A percentile compares a stretch with the other conserved stretches of the same genome.
phyloP scores from a whole-genome alignment of 306 rosid species.

The Leucaena leucocephala region DNA sequence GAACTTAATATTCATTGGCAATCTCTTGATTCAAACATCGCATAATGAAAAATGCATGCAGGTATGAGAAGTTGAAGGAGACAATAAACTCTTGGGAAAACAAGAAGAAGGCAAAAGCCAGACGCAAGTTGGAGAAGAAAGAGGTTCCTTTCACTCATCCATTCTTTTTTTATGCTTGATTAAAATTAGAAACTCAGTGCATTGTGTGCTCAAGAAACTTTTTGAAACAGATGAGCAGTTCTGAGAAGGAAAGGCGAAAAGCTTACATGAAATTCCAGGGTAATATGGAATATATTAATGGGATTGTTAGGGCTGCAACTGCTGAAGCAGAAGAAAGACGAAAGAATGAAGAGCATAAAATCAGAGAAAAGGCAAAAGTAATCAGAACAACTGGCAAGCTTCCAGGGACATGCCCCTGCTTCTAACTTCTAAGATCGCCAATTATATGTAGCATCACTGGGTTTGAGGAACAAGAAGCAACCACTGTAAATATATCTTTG shows the following conservation, averaged over 20 bases:
- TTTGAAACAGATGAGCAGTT: constrained; percentile 40
- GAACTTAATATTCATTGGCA: not conserved
- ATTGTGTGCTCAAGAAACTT: not conserved
- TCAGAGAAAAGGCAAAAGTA: constrained; percentile 61
- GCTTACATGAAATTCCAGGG: constrained; percentile 37
- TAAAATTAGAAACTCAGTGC: not conserved
- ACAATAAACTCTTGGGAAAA: constrained; percentile 73
- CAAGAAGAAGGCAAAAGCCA: constrained; percentile 62
- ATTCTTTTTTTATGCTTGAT: not conserved
- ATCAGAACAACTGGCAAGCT: constrained; percentile 64
- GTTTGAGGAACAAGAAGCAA: not conserved
- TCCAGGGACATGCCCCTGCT: constrained; percentile 65
- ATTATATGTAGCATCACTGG: not conserved
- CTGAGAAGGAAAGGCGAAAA: constrained; percentile 46
- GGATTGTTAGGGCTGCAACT: constrained; percentile 63
- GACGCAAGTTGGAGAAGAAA: constrained; percentile 38
- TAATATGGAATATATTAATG: constrained; percentile 46
- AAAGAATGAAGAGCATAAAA: constrained; percentile 55
- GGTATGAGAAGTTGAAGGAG: constrained; percentile 56
- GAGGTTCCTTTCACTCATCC: constrained; percentile 52
- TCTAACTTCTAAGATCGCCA: constrained; percentile 36
- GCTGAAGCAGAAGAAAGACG: constrained; percentile 55
- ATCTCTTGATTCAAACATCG: not conserved
- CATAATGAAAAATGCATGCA: constrained; percentile 37
- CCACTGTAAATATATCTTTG: constrained; percentile 36